Evolutionary conservation across 2,329 filamentous ascomycete species (phyloP).

Genomic region (Ophiostoma piceae): DNA sequence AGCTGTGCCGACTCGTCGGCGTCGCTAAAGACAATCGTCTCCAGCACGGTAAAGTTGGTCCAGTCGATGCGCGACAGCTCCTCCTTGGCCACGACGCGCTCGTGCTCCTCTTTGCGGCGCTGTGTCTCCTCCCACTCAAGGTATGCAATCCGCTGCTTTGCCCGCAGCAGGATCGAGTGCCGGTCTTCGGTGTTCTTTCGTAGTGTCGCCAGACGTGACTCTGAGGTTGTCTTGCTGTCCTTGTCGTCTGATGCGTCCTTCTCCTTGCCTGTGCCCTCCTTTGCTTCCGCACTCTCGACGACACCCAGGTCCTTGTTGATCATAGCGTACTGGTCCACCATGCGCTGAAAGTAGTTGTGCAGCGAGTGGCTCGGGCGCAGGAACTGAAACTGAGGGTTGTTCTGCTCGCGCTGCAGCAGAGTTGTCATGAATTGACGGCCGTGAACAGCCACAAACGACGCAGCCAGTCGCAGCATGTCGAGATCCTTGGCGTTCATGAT

Average conservation of each 20-base stretch:
- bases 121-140: slow-evolving; percentile 68
- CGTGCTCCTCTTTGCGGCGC: slow-evolving; percentile 84
- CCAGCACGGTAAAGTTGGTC: slow-evolving; percentile 95
- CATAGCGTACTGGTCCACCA: slow-evolving; percentile 89
- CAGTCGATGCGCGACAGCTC: slow-evolving; percentile 87
- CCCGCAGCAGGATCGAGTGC: slow-evolving; percentile 71
- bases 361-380: slow-evolving; percentile 91
- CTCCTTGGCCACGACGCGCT: slow-evolving; percentile 70
- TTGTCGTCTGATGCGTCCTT: background rate
- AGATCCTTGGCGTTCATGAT: slow-evolving; percentile 94
- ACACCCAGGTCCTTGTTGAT: slow-evolving; percentile 45
- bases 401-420: slow-evolving; percentile 78
- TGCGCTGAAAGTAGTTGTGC: slow-evolving; percentile 88
- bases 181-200: slow-evolving; percentile 72
- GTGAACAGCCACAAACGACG: slow-evolving; percentile 87
- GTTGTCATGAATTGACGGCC: slow-evolving; percentile 88
- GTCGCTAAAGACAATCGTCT: slow-evolving; percentile 89
- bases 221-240: background rate
- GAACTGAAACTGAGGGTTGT: slow-evolving; percentile 95
- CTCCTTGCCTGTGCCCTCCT: background rate
- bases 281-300: background rate
- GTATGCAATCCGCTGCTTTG: slow-evolving; percentile 83
- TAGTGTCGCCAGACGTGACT: slow-evolving; percentile 64
- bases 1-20: slow-evolving; percentile 80
- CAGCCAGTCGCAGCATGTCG: slow-evolving; percentile 67